These are phyloP conservation scores for Fusarium mundagurra DNA, from an alignment of 2,329 filamentous ascomycete genomes.

Conservation along the genomic window DNA sequence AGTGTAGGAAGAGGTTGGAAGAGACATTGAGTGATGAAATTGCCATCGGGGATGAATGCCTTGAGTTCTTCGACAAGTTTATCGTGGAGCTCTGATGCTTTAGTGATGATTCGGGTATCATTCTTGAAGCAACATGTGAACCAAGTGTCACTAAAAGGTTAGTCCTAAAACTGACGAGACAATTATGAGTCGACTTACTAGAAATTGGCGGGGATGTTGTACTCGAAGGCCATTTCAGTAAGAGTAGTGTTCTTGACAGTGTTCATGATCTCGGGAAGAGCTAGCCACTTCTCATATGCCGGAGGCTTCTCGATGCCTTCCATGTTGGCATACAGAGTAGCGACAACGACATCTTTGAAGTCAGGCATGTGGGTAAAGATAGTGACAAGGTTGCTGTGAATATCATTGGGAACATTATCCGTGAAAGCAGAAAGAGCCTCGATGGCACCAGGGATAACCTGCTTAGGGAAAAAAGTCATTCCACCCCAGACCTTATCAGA, in stretches of 20 bases:
- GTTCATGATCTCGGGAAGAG: constrained; percentile 23
- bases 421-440: constrained; percentile 5
- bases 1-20: constrained; percentile 21
- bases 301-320: constrained; percentile 17
- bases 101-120: constrained; percentile 16
- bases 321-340: constrained; percentile 24
- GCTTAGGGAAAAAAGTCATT: constrained; percentile 27
- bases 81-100: constrained; percentile 21
- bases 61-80: constrained; percentile 24
- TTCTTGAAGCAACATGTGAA: constrained; percentile 31
- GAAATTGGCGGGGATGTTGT: constrained; percentile 26
- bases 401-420: constrained; percentile 20
- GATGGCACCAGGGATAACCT: constrained; percentile 16
- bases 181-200: not conserved
- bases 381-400: constrained; percentile 17
- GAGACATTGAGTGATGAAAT: constrained; percentile 26
- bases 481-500: constrained; percentile 26
- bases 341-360: constrained; percentile 19
- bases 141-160: constrained; percentile 12
- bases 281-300: constrained; percentile 30
- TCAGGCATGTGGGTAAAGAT: constrained; percentile 21
- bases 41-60: constrained; percentile 13
- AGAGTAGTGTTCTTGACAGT: constrained; percentile 30
- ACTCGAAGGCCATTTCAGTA: constrained; percentile 26
- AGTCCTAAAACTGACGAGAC: not conserved